phyloP scores from a whole-genome alignment of 2,329 filamentous ascomycete genomes.

The Monilinia fructicola region DNA sequence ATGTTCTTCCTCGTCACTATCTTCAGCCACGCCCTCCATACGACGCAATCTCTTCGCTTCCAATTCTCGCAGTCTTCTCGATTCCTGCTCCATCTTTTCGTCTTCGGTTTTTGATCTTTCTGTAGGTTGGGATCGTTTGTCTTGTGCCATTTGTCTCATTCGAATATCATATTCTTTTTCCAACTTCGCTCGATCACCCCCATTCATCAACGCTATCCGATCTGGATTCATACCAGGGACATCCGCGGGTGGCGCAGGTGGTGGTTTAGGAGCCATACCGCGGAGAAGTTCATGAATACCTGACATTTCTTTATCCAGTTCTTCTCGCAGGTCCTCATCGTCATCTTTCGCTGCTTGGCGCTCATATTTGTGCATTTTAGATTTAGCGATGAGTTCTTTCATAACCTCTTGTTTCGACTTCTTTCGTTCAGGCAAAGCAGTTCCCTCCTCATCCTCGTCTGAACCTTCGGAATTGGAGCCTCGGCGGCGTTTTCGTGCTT shows the following conservation, averaged over 20 bases:
- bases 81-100: conserved; percentile 76
- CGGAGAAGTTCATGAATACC: conserved; percentile 72
- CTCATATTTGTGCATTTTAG: conserved; percentile 92
- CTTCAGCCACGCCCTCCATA: conserved; percentile 80
- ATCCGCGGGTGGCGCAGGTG: conserved; percentile 37
- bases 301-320: conserved; percentile 80
- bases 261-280: conserved; percentile 52
- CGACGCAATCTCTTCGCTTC: conserved; percentile 79
- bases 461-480: conserved; percentile 48
- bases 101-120: conserved; percentile 90
- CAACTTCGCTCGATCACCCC: conserved; percentile 62
- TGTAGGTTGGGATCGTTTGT: conserved; percentile 80
- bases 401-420: conserved; percentile 97
- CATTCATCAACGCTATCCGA: conserved; percentile 59
- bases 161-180: conserved; percentile 87
- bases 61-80: conserved; percentile 71
- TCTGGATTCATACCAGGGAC: conserved; percentile 60
- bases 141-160: conserved; percentile 77
- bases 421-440: conserved; percentile 72
- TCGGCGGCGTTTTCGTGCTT: conserved; percentile 58
- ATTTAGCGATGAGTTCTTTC: conserved; percentile 97
- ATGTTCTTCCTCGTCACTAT: conserved; percentile 60
- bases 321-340: conserved; percentile 81
- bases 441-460: conserved; percentile 52
- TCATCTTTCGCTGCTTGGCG: conserved; percentile 90